Conservation (phyloP, 768 basidiomycete species). For the Amanita muscaria region DNA sequence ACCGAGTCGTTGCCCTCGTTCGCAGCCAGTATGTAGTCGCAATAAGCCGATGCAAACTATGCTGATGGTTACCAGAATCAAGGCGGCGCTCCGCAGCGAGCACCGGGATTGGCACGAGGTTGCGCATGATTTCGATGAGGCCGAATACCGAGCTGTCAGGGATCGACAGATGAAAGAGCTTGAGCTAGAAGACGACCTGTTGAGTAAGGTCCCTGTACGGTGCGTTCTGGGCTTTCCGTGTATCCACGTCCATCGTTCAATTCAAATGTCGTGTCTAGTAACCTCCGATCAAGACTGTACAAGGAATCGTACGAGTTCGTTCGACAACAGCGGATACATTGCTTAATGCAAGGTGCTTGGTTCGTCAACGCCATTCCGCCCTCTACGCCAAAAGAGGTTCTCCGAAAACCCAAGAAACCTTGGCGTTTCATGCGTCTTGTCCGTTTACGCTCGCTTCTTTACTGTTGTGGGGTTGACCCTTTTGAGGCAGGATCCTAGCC, state of each 20-base stretch:
- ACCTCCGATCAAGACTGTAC: constrained; percentile 76
- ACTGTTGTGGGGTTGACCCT: constrained; percentile 5
- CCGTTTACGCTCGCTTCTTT: constrained; percentile 12
- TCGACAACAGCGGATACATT: constrained; percentile 80
- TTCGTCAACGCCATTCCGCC: constrained; percentile 73
- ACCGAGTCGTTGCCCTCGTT: constrained; percentile 67
- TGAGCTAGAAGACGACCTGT: constrained; percentile 79
- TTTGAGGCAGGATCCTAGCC: constrained; percentile 55
- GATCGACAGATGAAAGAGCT: constrained; percentile 88
- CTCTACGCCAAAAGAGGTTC: constrained; percentile 39
- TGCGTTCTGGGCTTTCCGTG: constrained; percentile 19
- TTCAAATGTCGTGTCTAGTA: constrained; percentile 35
- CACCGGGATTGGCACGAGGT: constrained; percentile 80
- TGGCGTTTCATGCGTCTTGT: constrained; percentile 90
- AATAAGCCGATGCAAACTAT: constrained; percentile 1
- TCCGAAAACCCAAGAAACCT: constrained; percentile 50
- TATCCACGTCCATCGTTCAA: constrained; percentile 4
- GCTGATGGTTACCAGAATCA: constrained; percentile 41
- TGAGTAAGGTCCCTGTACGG: constrained; percentile 83
- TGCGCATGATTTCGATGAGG: constrained; percentile 70
- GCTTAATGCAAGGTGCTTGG: constrained; percentile 86
- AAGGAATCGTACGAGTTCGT: constrained; percentile 90
- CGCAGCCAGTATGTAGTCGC: constrained; percentile 67
- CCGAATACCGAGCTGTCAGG: constrained; percentile 78
- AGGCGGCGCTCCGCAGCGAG: constrained; percentile 67